Conservation (phyloP, 2,329 filamentous ascomycete genomes). For the Helminthosporium solani region DNA sequence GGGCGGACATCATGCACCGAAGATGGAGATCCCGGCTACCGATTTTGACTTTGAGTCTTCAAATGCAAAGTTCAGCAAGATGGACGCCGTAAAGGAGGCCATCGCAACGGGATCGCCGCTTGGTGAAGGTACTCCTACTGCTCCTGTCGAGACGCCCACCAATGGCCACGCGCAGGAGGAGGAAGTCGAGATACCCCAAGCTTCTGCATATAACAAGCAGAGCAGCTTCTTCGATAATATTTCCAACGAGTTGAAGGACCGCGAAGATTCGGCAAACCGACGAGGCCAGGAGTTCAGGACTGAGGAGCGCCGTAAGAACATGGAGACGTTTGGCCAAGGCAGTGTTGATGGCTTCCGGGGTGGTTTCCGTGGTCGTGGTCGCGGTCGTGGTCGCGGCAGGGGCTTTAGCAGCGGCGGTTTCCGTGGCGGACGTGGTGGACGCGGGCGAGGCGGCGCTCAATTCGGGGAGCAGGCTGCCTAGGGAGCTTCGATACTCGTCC, state of each 20-base stretch:
- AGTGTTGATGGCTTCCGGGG: slow-evolving; percentile 83
- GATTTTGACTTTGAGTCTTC: slow-evolving; percentile 90
- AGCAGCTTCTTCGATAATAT: slow-evolving; percentile 98
- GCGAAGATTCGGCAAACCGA: slow-evolving; percentile 66
- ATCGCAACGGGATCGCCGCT: slow-evolving; percentile 73
- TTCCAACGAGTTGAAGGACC: slow-evolving; percentile 87
- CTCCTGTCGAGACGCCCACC: slow-evolving; percentile 37
- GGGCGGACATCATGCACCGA: slow-evolving; percentile 52
- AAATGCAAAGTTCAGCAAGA: slow-evolving; percentile 88
- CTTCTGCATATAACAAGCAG: slow-evolving; percentile 76
- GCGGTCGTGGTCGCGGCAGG: slow-evolving; percentile 58
- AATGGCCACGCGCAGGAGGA: slow-evolving; percentile 38
- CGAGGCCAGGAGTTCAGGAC: slow-evolving; percentile 83
- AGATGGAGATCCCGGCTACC: slow-evolving; percentile 83
- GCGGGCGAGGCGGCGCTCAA: slow-evolving; percentile 25
- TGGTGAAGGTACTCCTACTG: slow-evolving; percentile 44
- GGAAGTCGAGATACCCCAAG: slow-evolving; percentile 49
- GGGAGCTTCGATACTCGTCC: neutral
- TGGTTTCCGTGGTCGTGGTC: slow-evolving; percentile 76
- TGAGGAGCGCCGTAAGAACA: slow-evolving; percentile 92
- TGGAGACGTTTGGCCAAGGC: slow-evolving; percentile 96
- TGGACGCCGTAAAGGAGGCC: slow-evolving; percentile 84
- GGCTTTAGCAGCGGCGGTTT: slow-evolving; percentile 45
- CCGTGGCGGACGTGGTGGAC: slow-evolving; percentile 42
- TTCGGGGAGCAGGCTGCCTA: slow-evolving; percentile 27